These are phyloP conservation scores for Daldinia vernicosa DNA, from an alignment of 495 filamentous ascomycete genomes.

Conservation along the genomic window DNA sequence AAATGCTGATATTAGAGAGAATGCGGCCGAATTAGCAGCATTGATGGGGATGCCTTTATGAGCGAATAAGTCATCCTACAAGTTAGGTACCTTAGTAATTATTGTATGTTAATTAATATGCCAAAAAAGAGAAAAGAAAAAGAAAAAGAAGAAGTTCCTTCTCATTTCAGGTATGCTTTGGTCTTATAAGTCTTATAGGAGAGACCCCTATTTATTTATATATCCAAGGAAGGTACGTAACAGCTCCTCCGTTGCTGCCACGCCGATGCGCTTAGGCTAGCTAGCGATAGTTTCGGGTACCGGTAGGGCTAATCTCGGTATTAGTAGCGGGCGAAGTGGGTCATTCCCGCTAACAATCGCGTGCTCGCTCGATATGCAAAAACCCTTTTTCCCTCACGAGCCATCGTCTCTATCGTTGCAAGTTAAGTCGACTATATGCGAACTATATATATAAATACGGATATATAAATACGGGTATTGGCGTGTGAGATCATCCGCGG, in stretches of 20 bases:
- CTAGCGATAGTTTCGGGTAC: conserved; percentile 14
- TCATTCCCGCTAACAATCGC: conserved; percentile 18
- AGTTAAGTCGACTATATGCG: neutral
- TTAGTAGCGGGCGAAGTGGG: conserved; percentile 14
- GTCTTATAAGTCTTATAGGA: neutral
- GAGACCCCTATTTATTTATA: neutral
- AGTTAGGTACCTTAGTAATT: too few species aligned
- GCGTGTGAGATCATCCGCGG: neutral
- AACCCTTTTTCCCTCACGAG: conserved; percentile 21
- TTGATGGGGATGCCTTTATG: neutral
- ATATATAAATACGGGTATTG: neutral
- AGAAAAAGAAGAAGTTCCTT: too few species aligned
- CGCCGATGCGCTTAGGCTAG: conserved; percentile 4
- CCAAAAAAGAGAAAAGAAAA: too few species aligned
- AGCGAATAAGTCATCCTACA: neutral
- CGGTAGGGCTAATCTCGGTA: conserved; percentile 9
- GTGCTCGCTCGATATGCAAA: conserved; percentile 32
- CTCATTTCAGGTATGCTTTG: too few species aligned
- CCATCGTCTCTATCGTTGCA: neutral
- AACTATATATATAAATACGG: neutral
- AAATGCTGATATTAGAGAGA: neutral
- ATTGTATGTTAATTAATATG: neutral
- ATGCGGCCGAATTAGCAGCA: neutral
- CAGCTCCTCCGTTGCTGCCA: neutral
- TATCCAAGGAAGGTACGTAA: neutral